Evolutionary conservation across 1,284 basidiomycete genomes (phyloP), one percentile per base, ranked within the genome.

Genomic region (Sanghuangporus baumii): DNA sequence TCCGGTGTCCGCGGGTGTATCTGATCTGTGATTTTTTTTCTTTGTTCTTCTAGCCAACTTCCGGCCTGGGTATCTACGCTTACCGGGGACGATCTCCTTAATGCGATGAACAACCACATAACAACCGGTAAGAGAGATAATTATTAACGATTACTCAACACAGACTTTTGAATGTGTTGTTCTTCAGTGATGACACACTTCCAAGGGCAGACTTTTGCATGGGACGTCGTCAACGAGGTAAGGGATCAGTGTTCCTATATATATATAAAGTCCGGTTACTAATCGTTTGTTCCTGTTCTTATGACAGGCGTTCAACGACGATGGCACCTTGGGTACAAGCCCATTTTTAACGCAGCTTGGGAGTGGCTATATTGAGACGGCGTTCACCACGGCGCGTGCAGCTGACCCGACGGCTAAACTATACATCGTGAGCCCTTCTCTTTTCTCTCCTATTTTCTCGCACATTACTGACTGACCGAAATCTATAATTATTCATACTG

Each of bases 291-390:
- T 18, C 16, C 16, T 31, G 2, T n/a, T 3, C 2, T 7, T 40
- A 37, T 16, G 62, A 73, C 74, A 86, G 67, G 79, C 82, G 2
- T 79, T 86, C 72, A 84, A 84, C 67, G 84, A 86, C 23, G 80
- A 85, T 67, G 84, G 84, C 6, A 82, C 80, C 3, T 81, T 76
- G 70, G 75, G 81, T 51, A 59, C 66, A 18, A 74, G 75, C 56
- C 76, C 82, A n/a, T 83, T 81, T 73, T 78, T 75, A 71, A 75
- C 76, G 66, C 78, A 77, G 3, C 75, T 81, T 9, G 79, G 79
- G 9, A 71, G 73, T 4, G 66, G 69, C 31, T 83, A 78, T 69
- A 75, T 82, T 58, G 66, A 72, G 20, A 76, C 76, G 43, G 81
- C 80, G 3, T 74, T 83, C 41, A 68, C 70, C 7, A 75, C 79